Percentiles rank a stretch among this genome's conserved stretches.
These are phyloP conservation scores for Pseudocercospora cruenta DNA, from an alignment of 2,329 filamentous ascomycete species.

Conservation along the genomic window DNA sequence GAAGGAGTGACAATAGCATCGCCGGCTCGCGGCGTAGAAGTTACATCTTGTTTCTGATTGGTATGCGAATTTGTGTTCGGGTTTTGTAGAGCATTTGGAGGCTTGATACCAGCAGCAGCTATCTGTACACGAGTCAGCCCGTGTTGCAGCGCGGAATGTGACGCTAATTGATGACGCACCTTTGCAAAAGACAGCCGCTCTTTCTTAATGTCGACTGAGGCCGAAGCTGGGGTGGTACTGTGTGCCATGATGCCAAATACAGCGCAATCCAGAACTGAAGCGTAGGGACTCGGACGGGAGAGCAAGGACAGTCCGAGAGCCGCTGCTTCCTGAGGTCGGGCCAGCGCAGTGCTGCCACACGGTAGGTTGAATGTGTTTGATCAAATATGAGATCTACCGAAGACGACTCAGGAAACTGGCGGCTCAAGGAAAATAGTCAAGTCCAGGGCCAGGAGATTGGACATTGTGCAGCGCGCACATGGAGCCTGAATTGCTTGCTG, in stretches of 20 bases:
- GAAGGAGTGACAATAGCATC: slow-evolving; percentile 23
- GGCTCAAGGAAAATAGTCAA: slow-evolving; percentile 57
- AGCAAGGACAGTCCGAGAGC: slow-evolving; percentile 35
- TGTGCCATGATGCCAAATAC: slow-evolving; percentile 38
- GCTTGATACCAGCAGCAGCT: slow-evolving; percentile 37
- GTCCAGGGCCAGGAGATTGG: slow-evolving; percentile 50
- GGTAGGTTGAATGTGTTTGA: slow-evolving; percentile 31
- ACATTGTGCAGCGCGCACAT: slow-evolving; percentile 57
- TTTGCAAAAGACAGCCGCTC: slow-evolving; percentile 44
- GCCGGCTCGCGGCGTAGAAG: slow-evolving; percentile 30
- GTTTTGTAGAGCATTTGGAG: slow-evolving; percentile 30
- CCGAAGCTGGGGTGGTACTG: slow-evolving; percentile 23
- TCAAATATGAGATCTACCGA: slow-evolving; percentile 34
- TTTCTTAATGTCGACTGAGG: slow-evolving; percentile 31
- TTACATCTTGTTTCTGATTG: slow-evolving; percentile 24
- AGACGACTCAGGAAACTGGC: slow-evolving; percentile 45
- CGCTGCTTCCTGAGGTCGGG: slow-evolving; percentile 42
- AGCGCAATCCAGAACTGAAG: slow-evolving; percentile 21
- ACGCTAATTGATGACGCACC: slow-evolving; percentile 31
- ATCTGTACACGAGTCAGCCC: slow-evolving; percentile 32
- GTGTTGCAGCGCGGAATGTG: background rate
- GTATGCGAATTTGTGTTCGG: slow-evolving; percentile 17
- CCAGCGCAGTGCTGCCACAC: slow-evolving; percentile 37
- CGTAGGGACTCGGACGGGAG: slow-evolving; percentile 13
- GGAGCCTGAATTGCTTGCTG: slow-evolving; percentile 29